Evolutionary conservation across 805 yeast genomes (phyloP).

Genomic region (Torulaspora maleeae): DNA sequence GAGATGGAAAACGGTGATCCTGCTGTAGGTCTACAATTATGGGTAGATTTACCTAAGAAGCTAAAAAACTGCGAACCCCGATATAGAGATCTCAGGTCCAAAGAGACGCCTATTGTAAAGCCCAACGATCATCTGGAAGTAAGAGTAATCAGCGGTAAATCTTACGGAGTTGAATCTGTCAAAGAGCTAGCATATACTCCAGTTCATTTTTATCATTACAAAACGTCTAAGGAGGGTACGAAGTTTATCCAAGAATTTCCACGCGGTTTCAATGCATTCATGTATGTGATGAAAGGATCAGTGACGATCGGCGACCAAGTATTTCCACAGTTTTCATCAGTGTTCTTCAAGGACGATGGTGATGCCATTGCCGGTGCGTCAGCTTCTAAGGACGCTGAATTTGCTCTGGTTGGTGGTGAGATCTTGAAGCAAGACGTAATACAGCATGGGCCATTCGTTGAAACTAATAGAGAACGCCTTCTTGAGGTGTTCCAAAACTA

Average conservation of each 20-base stretch:
- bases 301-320: slow-evolving; percentile 44
- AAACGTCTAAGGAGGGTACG: slow-evolving; percentile 58
- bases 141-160: slow-evolving; percentile 66
- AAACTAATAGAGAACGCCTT: slow-evolving; percentile 60
- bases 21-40: slow-evolving; percentile 69
- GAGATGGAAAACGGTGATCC: slow-evolving; percentile 46
- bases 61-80: slow-evolving; percentile 64
- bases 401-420: slow-evolving; percentile 74
- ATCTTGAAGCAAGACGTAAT: slow-evolving; percentile 68
- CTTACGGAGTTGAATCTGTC: slow-evolving; percentile 70
- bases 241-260: slow-evolving; percentile 57
- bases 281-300: slow-evolving; percentile 62
- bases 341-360: slow-evolving; percentile 69
- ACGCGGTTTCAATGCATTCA: slow-evolving; percentile 57
- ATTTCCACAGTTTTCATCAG: slow-evolving; percentile 46
- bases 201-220: slow-evolving; percentile 64
- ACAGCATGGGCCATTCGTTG: slow-evolving; percentile 92
- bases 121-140: slow-evolving; percentile 61
- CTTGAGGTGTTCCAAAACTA: slow-evolving; percentile 68
- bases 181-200: slow-evolving; percentile 81
- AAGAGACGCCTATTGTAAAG: slow-evolving; percentile 65
- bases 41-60: slow-evolving; percentile 76
- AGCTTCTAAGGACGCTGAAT: slow-evolving; percentile 46
- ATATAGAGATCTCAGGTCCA: slow-evolving; percentile 67
- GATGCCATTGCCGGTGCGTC: slow-evolving; percentile 53